These are phyloP conservation scores for Amauroascus niger DNA, from an alignment of 2,329 filamentous ascomycete species.

Conservation along the genomic window DNA sequence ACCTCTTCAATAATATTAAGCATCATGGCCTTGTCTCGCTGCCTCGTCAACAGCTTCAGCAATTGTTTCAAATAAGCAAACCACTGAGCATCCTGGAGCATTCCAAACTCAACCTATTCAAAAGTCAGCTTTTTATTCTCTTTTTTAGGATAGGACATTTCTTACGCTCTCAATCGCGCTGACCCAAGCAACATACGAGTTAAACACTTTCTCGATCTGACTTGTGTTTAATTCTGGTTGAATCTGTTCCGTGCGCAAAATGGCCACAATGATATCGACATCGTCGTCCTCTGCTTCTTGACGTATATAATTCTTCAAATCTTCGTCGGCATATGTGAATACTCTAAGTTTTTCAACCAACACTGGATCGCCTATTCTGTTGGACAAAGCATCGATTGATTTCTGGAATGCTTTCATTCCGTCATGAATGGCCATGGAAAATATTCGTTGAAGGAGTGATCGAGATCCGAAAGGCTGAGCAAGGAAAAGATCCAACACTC, in stretches of 20 bases:
- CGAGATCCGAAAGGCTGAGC: slow-evolving; percentile 87
- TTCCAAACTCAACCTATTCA: slow-evolving; percentile 60
- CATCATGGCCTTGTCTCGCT: slow-evolving; percentile 97
- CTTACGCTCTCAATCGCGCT: slow-evolving; percentile 74
- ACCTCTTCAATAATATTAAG: slow-evolving; percentile 80
- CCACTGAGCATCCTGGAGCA: slow-evolving; percentile 79
- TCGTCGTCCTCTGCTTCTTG: slow-evolving; percentile 62
- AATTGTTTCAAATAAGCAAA: slow-evolving; percentile 94
- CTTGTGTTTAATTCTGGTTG: slow-evolving; percentile 59
- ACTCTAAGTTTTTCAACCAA: slow-evolving; percentile 71
- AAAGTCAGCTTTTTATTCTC: background rate
- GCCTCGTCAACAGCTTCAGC: slow-evolving; percentile 79
- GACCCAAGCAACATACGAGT: slow-evolving; percentile 94
- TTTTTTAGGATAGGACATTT: background rate
- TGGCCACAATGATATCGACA: slow-evolving; percentile 74
- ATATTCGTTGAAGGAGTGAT: slow-evolving; percentile 87
- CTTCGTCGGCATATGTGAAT: slow-evolving; percentile 67
- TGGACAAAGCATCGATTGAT: slow-evolving; percentile 66
- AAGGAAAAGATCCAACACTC: slow-evolving; percentile 85
- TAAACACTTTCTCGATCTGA: slow-evolving; percentile 78
- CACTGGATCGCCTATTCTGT: slow-evolving; percentile 70
- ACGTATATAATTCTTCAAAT: slow-evolving; percentile 63
- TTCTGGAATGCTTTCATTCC: slow-evolving; percentile 79
- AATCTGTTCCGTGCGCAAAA: slow-evolving; percentile 69
- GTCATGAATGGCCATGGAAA: slow-evolving; percentile 81